These are phyloP conservation scores for Brassica nigra DNA, from an alignment of 345 rosid genomes.

Conservation along the genomic window DNA sequence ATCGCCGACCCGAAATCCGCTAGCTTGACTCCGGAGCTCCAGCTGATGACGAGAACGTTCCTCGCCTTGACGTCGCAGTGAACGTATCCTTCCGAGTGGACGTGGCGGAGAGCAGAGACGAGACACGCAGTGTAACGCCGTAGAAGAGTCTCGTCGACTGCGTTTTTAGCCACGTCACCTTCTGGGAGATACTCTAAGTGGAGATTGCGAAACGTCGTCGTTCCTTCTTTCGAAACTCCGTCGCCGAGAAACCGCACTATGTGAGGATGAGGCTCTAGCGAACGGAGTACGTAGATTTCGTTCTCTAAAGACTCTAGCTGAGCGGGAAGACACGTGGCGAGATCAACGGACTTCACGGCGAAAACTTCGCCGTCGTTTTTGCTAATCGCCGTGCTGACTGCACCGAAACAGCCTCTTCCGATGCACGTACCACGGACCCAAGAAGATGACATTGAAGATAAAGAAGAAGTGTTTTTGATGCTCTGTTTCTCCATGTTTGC, in stretches of 20 bases:
- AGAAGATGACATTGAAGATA: constrained; percentile 33
- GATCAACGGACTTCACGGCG: constrained; percentile 64
- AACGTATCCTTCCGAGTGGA: constrained; percentile 61
- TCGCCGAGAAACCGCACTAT: constrained; percentile 60
- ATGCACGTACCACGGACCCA: constrained; percentile 60
- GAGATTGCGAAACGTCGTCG: constrained; percentile 51
- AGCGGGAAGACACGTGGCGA: constrained; percentile 34
- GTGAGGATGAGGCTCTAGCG: constrained; percentile 51
- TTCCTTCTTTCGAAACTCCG: constrained; percentile 45
- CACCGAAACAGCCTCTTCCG: constrained; percentile 62
- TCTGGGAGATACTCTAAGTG: constrained; percentile 62
- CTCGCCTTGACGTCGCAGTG: constrained; percentile 82
- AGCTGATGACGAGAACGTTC: constrained; percentile 62
- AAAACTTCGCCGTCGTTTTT: constrained; percentile 44
- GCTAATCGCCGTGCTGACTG: constrained; percentile 49
- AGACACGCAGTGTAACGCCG: constrained; percentile 58
- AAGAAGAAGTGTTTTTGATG: constrained; percentile 28
- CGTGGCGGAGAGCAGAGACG: constrained; percentile 55
- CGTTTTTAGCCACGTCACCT: constrained; percentile 59
- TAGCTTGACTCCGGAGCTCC: constrained; percentile 54
- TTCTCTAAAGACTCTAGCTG: constrained; percentile 56
- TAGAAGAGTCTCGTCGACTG: constrained; percentile 45
- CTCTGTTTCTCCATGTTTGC: constrained; percentile 27
- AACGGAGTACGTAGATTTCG: constrained; percentile 57
- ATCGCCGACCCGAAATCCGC: constrained; percentile 83